phyloP scores from a whole-genome alignment of 208 protist genomes.

The Phytomonas sp. region DNA sequence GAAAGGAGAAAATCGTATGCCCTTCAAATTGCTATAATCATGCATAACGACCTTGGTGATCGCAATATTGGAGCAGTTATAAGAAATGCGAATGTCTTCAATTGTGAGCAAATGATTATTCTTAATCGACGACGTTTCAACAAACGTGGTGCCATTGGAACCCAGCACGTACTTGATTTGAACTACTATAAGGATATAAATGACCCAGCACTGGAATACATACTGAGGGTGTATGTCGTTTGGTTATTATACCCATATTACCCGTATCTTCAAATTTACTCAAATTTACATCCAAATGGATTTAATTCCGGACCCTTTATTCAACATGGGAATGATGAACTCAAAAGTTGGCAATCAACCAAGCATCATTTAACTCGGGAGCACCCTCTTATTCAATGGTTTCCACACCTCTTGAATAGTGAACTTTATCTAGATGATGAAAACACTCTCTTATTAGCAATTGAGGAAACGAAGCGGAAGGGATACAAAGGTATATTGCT shows the following conservation, averaged over 20 bases:
- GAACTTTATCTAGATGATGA: constrained; percentile 54
- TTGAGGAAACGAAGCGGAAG: constrained; percentile 16
- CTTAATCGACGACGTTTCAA: constrained; percentile 66
- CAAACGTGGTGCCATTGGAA: constrained; percentile 61
- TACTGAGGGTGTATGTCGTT: constrained; percentile 34
- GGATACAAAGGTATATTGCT: constrained; percentile 48
- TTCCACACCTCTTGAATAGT: constrained; percentile 20
- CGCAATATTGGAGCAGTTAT: constrained; percentile 80
- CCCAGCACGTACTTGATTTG: constrained; percentile 41
- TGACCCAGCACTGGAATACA: not conserved
- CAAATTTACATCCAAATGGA: constrained; percentile 5
- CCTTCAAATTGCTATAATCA: constrained; percentile 51
- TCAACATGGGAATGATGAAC: constrained; percentile 21
- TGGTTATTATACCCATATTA: constrained; percentile 80
- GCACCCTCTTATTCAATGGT: constrained; percentile 30
- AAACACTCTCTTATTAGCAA: constrained; percentile 17
- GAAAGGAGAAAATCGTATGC: constrained; percentile 23
- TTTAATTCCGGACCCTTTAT: constrained; percentile 25
- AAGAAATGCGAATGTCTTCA: constrained; percentile 77
- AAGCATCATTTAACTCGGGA: constrained; percentile 21
- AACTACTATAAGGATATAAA: constrained; percentile 12
- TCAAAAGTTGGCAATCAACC: constrained; percentile 26
- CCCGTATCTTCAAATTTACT: constrained; percentile 45
- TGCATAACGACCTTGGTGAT: constrained; percentile 74
- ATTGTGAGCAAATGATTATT: constrained; percentile 57